Evolutionary conservation across 345 rosid genomes (phyloP).

Genomic region (Eucalyptus lansdowneana): DNA sequence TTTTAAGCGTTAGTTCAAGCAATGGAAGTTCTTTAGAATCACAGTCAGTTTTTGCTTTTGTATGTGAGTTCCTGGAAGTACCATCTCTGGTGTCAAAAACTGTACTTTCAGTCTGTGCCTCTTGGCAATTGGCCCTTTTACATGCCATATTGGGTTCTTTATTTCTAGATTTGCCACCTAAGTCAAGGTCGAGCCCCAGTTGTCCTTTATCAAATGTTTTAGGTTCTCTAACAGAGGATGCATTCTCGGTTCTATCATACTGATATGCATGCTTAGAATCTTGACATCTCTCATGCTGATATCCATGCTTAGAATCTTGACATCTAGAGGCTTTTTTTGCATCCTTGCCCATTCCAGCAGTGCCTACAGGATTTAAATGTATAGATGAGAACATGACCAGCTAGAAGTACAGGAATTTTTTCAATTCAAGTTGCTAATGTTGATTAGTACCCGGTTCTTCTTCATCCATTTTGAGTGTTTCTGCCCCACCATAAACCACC

Average conservation of each 20-base stretch:
- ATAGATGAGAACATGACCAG: not conserved
- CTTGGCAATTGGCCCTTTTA: constrained; percentile 2
- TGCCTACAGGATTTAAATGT: not conserved
- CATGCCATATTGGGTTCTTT: not conserved
- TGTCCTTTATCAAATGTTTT: constrained; percentile 7
- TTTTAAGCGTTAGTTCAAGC: constrained; percentile 28
- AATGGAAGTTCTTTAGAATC: constrained; percentile 26
- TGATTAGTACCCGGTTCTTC: constrained; percentile 6
- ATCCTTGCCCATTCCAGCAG: not conserved
- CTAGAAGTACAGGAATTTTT: constrained; percentile 11
- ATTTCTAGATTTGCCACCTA: not conserved
- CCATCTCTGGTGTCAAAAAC: constrained; percentile 7
- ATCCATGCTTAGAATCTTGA: constrained; percentile 1
- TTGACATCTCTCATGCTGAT: not conserved
- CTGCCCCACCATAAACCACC: constrained; percentile 41
- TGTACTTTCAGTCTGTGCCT: constrained; percentile 14
- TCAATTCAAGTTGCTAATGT: constrained; percentile 13
- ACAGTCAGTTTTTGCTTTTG: constrained; percentile 14
- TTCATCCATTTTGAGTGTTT: constrained; percentile 7
- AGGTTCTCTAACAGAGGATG: not conserved
- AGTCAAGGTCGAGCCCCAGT: constrained; percentile 6
- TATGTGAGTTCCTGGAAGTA: constrained; percentile 15
- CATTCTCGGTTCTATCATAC: not conserved
- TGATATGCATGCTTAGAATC: not conserved
- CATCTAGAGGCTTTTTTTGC: constrained; percentile 5